Percentiles rank a stretch among this genome's conserved stretches.
Evolutionary conservation across 164 flowering plant genomes (phyloP).

Genomic region (Magnolia sinica): DNA sequence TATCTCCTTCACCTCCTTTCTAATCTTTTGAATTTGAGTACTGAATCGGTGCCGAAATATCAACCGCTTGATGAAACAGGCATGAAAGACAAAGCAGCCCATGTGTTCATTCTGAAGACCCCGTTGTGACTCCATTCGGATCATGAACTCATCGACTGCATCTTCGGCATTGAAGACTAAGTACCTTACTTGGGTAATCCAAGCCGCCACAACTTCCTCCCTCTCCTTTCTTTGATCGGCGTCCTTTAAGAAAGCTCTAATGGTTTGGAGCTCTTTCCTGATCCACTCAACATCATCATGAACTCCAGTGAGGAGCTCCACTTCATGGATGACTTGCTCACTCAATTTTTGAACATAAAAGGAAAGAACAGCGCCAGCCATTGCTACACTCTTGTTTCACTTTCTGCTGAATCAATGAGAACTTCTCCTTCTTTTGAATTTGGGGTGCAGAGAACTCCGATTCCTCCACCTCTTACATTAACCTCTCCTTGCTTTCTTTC

Average conservation of each 20-base stretch:
- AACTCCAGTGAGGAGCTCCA: neutral
- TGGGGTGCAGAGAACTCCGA: too few relatives aligned
- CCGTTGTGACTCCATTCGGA: neutral
- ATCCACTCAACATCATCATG: neutral
- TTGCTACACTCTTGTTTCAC: neutral
- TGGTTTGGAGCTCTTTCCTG: neutral
- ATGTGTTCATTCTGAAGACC: neutral
- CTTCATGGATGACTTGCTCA: neutral
- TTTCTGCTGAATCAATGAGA: too few relatives aligned
- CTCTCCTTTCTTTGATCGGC: neutral
- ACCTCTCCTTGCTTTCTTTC: too few relatives aligned
- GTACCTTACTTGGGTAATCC: neutral
- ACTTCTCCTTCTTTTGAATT: too few relatives aligned
- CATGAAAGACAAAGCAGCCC: neutral
- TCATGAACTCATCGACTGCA: slow-evolving; percentile 5
- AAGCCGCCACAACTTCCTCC: neutral
- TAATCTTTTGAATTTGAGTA: neutral
- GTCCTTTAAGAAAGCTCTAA: slow-evolving; percentile 1
- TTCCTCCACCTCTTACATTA: too few relatives aligned
- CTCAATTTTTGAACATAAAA: neutral
- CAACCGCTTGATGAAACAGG: neutral
- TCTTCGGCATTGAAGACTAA: slow-evolving; percentile 2
- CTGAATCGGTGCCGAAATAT: neutral
- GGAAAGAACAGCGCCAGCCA: slow-evolving; percentile 1
- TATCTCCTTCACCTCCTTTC: neutral